These are phyloP conservation scores for Lunasporangiospora selenospora DNA, from an alignment of 192 early-diverging fungal genomes.

Conservation along the genomic window DNA sequence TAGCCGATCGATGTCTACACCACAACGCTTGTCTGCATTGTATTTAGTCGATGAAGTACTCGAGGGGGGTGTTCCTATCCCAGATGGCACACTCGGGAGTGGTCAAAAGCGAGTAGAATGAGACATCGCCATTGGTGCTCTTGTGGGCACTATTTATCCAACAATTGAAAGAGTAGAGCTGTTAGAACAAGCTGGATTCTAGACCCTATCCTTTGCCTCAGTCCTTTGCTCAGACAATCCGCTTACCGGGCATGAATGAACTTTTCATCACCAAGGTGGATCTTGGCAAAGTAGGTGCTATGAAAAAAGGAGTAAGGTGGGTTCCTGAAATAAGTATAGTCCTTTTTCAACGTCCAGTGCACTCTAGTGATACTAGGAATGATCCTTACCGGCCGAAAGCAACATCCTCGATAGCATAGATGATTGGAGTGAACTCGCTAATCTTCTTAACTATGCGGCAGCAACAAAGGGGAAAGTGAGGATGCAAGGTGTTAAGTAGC, in stretches of 20 bases:
- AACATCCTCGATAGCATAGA: constrained; percentile 59
- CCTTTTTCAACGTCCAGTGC: too few species aligned
- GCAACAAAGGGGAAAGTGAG: too few species aligned
- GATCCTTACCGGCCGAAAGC: constrained; percentile 52
- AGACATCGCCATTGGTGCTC: constrained; percentile 42
- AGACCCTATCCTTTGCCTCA: too few species aligned
- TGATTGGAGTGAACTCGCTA: constrained; percentile 49
- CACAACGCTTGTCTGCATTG: too few species aligned
- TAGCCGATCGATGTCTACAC: neutral
- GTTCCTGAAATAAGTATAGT: too few species aligned
- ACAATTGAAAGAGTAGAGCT: too few species aligned
- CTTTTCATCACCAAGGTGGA: constrained; percentile 57
- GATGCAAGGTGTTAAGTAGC: too few species aligned
- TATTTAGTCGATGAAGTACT: constrained; percentile 61
- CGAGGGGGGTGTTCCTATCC: constrained; percentile 53
- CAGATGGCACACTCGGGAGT: constrained; percentile 61
- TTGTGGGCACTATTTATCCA: constrained; percentile 53
- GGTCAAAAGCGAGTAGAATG: constrained; percentile 57
- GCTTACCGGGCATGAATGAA: constrained; percentile 60
- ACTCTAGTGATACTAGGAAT: too few species aligned
- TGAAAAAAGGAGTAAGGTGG: neutral
- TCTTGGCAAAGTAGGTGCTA: constrained; percentile 62
- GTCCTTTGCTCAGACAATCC: neutral
- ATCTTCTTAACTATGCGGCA: constrained; percentile 50
- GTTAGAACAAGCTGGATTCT: too few species aligned